A percentile compares a stretch with the other conserved stretches of the same genome.
Conservation (phyloP, 768 basidiomycete genomes). For the Chalciporus chontae region DNA sequence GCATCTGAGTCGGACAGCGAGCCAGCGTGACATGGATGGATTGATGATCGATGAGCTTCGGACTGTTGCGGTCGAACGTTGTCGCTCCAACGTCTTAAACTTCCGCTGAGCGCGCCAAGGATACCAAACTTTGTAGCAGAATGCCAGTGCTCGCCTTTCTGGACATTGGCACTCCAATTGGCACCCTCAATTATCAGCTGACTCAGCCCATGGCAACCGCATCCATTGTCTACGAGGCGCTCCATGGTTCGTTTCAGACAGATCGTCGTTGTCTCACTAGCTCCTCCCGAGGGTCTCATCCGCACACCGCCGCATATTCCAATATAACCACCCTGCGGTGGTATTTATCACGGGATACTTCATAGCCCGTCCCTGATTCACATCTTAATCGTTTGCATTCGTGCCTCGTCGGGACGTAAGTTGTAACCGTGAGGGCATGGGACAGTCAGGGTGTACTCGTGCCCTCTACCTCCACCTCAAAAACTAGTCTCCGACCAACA, state of each 20-base stretch:
- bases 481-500: background rate
- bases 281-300: background rate
- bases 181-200: background rate
- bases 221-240: background rate
- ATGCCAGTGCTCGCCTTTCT: conserved; percentile 18
- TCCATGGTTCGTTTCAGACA: background rate
- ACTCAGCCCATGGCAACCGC: too few species aligned
- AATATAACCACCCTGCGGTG: background rate
- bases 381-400: background rate
- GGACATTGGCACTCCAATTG: conserved; percentile 9
- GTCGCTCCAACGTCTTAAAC: background rate
- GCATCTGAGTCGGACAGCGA: background rate
- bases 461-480: background rate
- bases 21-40: conserved; percentile 10
- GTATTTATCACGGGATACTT: background rate
- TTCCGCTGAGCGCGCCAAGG: background rate
- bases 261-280: too few species aligned
- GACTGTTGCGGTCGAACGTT: background rate
- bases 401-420: too few species aligned
- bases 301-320: background rate
- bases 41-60: background rate
- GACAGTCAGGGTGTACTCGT: too few species aligned
- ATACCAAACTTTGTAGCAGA: conserved; percentile 6
- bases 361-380: background rate
- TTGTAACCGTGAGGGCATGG: too few species aligned